Evolutionary conservation across 2,329 filamentous ascomycete genomes (phyloP), one percentile per base, ranked within the genome.

Genomic region (Fusarium beomiforme): DNA sequence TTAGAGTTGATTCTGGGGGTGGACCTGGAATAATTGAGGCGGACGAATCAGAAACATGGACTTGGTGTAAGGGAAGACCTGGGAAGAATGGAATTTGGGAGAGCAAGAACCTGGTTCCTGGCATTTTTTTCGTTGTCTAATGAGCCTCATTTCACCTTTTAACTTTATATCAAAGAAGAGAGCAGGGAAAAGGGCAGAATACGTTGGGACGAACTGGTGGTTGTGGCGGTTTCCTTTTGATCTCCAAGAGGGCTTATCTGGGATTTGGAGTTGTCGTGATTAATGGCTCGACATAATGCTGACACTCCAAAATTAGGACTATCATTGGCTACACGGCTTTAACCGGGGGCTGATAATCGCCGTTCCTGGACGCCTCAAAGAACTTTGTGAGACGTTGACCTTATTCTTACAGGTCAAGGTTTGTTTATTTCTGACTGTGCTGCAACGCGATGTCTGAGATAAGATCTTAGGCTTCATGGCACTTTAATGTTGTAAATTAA

Each of bases 181-280:
- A 46, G 44, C 44, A 60, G 46, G 54, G 24, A 39, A 19, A n/a
- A 60, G 23, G 34, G 51, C n/a, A 37, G 8, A 46, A 33, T 24
- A 14, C 9, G 34, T 36, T 24, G 33, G 33, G 14, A 47, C 34
- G 43, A 39, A 46, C 44, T 37, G 41, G 26, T 55, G 56, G 50
- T 70, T 69, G 66, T 67, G 69, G 70, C 56, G 62, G 58, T 33
- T 37, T 26, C 31, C n/a, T 53, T 55, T 53, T 31, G 37, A 42
- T 51, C 26, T 51, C 34, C 21, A 37, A 46, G 17, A 29, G 36
- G 37, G 69, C 73, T 75, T 74, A 75, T 75, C 73, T 64, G 46
- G 47, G n/a, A 63, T 70, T 71, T 69, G 70, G 62, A 63, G 67
- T 71, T 74, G 61, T 59, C 37, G 57, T 75, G 69, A 72, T 74